These are phyloP conservation scores for Coemansia sp. DNA, from an alignment of 192 early-diverging fungal species.

Conservation along the genomic window DNA sequence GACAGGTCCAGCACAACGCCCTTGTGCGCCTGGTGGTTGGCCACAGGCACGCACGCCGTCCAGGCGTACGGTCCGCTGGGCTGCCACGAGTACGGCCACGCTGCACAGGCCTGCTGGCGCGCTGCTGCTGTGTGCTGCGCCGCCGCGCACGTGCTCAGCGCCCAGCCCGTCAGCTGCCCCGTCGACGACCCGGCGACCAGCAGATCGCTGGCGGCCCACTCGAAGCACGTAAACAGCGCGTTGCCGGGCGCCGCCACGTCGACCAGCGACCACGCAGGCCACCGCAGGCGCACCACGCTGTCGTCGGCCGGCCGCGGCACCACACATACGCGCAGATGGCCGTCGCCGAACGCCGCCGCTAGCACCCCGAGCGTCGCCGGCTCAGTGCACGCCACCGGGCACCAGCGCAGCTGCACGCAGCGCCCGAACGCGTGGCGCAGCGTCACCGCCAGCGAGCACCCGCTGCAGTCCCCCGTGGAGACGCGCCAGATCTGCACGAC, in stretches of 20 bases:
- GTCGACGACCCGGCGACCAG: conserved; percentile 29
- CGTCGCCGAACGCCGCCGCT: conserved; percentile 44
- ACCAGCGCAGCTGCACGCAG: conserved; percentile 35
- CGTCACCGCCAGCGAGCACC: conserved; percentile 19
- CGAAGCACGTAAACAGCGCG: conserved; percentile 28
- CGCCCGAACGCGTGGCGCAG: conserved; percentile 33
- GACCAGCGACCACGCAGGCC: conserved; percentile 27
- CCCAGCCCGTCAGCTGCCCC: conserved; percentile 28
- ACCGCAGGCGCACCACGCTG: conserved; percentile 14
- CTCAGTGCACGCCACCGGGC: conserved; percentile 16
- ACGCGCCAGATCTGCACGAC: conserved; percentile 36
- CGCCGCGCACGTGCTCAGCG: conserved; percentile 1
- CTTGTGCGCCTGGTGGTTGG: conserved; percentile 20
- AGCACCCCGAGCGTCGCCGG: conserved; percentile 12
- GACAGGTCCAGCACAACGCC: conserved; percentile 5
- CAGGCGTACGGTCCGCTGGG: background rate
- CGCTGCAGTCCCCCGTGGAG: background rate
- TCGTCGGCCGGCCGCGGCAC: conserved; percentile 17
- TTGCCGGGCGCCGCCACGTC: conserved; percentile 19
- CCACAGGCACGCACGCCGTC: conserved; percentile 1
- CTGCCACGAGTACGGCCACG: conserved; percentile 12
- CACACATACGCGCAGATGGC: conserved; percentile 26
- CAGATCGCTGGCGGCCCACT: conserved; percentile 31
- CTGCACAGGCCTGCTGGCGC: background rate
- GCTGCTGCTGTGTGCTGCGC: conserved; percentile 10